Evolutionary conservation across 805 yeast genomes (phyloP), one percentile per base, ranked within the genome.

Genomic region (Barnettozyma siamensis): DNA sequence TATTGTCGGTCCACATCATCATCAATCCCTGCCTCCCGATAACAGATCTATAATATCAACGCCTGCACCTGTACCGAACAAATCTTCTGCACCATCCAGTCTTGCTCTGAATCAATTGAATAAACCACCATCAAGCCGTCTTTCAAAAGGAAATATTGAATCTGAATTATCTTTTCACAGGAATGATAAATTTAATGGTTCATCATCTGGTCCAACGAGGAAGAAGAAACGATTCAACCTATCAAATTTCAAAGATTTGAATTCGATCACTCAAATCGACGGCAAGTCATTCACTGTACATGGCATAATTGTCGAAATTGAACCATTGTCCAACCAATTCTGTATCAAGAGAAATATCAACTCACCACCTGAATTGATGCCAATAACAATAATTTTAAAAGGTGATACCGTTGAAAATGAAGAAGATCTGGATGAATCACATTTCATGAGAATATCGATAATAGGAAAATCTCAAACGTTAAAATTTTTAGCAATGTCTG

Each of bases 401-500:
- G 48, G 41, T 4, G 26, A 28, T 10, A 9, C 41, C 19, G 27
- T 16, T 10, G 30, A n/a, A n/a, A n/a, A 31, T 18, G 31, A 17
- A 3, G 13, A 4, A 2, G 33, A 37, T 7, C n/a, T 33, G 5
- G 40, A 40, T 31, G 55, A 53, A 9, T 15, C 27, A 7, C 35
- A 39, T 13, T 32, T 46, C 12, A 12, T 51, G 10, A 37, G 42
- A 16, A 38, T 54, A 5, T 35, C 51, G 3, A 19, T 54, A 4
- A 28, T 35, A 18, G 36, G 41, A 1, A 38, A 30, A 17, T 23
- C 39, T 3, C 55, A 54, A 17, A 37, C 51, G 1, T 36, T 44
- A 20, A 38, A 33, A n/a, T 55, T 55, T 38, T 33, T 54, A 15
- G 51, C 44, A 2, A 40, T 53, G 44, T 23, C 39, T 13, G 60